A percentile compares a stretch with the other conserved stretches of the same genome.
Evolutionary conservation across 73 alveolate species (phyloP).

Genomic region (Stentor coeruleus): DNA sequence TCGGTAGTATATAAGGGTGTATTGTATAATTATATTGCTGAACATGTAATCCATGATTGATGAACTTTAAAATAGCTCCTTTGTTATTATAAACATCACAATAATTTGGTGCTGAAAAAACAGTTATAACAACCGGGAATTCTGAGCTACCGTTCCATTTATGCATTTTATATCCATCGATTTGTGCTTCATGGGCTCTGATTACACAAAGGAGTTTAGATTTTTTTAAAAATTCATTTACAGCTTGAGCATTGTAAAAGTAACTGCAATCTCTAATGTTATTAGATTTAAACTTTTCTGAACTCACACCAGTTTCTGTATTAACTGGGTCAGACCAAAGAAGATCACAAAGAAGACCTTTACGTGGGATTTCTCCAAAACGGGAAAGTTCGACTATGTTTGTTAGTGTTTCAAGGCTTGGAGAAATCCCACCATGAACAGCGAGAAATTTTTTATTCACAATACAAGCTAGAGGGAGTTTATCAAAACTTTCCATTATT

Average conservation of each 20-base stretch:
- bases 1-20: constrained; percentile 84
- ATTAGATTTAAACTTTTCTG: constrained; percentile 51
- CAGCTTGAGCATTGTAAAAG: constrained; percentile 75
- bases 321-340: constrained; percentile 86
- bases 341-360: constrained; percentile 75
- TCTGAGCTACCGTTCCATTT: constrained; percentile 79
- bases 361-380: constrained; percentile 64
- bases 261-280: constrained; percentile 83
- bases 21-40: constrained; percentile 72
- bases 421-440: constrained; percentile 87
- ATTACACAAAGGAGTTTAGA: constrained; percentile 62
- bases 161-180: constrained; percentile 86
- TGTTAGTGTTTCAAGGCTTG: constrained; percentile 52
- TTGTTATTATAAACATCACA: constrained; percentile 80
- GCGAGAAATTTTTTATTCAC: constrained; percentile 73
- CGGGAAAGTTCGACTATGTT: constrained; percentile 61
- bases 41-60: constrained; percentile 64
- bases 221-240: constrained; percentile 61
- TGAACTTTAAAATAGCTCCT: constrained; percentile 73
- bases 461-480: constrained; percentile 64
- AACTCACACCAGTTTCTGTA: constrained; percentile 59
- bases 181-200: constrained; percentile 85
- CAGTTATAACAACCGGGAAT: constrained; percentile 85
- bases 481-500: constrained; percentile 74
- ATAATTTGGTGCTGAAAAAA: constrained; percentile 89